These are phyloP conservation scores for Coemansia sp. DNA, from an alignment of 192 early-diverging fungal species.

Conservation along the genomic window DNA sequence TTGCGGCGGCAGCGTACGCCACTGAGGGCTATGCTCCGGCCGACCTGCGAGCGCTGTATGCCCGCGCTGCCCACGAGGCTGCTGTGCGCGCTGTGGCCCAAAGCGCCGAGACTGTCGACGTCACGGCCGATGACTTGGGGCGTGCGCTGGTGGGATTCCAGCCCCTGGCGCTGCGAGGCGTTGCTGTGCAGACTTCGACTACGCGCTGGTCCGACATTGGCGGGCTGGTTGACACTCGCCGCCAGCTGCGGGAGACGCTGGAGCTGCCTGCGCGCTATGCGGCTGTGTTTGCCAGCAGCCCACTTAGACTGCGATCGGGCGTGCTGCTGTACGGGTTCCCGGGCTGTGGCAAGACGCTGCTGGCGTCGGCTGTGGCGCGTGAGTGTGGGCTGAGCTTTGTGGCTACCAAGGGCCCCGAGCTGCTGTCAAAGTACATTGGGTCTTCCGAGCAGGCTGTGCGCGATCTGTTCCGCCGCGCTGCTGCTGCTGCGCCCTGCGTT, in stretches of 20 bases:
- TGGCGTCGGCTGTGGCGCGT: conserved; percentile 93
- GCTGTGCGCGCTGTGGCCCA: conserved; percentile 63
- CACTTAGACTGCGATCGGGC: conserved; percentile 88
- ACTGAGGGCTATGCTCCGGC: conserved; percentile 89
- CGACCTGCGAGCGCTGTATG: conserved; percentile 76
- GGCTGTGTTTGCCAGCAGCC: conserved; percentile 83
- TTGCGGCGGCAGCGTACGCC: conserved; percentile 69
- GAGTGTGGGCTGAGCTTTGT: conserved; percentile 98
- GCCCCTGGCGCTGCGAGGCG: conserved; percentile 76
- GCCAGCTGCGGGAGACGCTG: conserved; percentile 84
- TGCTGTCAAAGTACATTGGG: conserved; percentile 99
- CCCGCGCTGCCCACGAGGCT: conserved; percentile 80
- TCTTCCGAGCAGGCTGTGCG: conserved; percentile 93
- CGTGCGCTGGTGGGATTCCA: conserved; percentile 77
- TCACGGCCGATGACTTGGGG: conserved; percentile 70
- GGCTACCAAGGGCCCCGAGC: conserved; percentile 94
- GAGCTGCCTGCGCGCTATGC: conserved; percentile 96
- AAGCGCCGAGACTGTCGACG: conserved; percentile 10
- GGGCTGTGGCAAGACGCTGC: conserved; percentile 97
- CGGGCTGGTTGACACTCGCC: conserved; percentile 78
- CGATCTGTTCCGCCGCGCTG: conserved; percentile 92
- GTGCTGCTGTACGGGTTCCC: conserved; percentile 94
- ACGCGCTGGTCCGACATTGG: conserved; percentile 86
- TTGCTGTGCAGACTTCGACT: conserved; percentile 73
- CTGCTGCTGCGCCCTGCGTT: conserved; percentile 91